Base-by-base conservation (phyloP, 495 filamentous ascomycete species). In the Aspergillus biplanus region DNA sequence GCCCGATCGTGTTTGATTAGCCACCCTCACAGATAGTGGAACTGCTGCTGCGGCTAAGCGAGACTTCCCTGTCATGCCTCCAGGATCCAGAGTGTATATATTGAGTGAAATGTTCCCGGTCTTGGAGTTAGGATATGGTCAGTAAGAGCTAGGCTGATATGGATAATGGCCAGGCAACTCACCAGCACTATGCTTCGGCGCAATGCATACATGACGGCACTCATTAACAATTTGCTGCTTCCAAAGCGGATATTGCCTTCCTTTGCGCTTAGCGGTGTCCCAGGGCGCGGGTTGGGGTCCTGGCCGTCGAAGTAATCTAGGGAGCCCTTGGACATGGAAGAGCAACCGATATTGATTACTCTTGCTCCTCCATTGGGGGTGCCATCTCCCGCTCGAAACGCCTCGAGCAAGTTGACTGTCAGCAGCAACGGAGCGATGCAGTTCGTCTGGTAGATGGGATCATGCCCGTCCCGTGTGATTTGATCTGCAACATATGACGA, bases 361-460 rank as follows among this genome's bases (percentile, higher is more conserved):
- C 70, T 75, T 8, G 74, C 73, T 16, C 72, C 73, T 6, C 72
- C 70, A 44, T 73, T 70, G n/a, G 69, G 61, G 6, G 68, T 71
- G 39, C 75, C 75, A 58, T 73, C 73, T 33, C 74, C 74, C 15
- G 72, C 73, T 21, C 74, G 74, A 67, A 80, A 79, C 5, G 73
- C 76, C 65, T 78, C 78, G 6, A 80, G 71, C 47, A 80, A 57
- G 56, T 72, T 73, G 52, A 80, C 67, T 27, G 77, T 80, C 60
- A 78, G 68, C 56, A 78, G 66, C 61, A 80, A 75, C 15, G 75
- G 75, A 5, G 76, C 69, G 12, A 80, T 62, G 46, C 76, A 78
- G 62, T 79, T 80, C 27, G 71, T 78, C 60, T 80, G 76, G 59
- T 78, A 80, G 11, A 79, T 76, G 1, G 75, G 71, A 52, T 80